Evolutionary conservation across 805 yeast species (phyloP), one percentile per base, ranked within the genome.

Genomic region (Zygosaccharomyces kombuchaensis): DNA sequence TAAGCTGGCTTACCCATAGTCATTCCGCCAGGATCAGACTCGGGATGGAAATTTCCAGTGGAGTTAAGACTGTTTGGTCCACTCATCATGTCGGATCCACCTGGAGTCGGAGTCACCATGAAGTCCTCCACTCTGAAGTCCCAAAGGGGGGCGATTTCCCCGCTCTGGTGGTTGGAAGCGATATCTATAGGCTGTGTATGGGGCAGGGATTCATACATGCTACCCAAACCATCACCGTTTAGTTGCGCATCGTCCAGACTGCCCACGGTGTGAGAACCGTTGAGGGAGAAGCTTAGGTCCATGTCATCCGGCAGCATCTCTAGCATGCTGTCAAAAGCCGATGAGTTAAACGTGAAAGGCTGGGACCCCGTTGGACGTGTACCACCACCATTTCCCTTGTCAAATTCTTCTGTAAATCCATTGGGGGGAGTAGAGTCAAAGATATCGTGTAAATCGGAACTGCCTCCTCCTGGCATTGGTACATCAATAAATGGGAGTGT

Each of bases 121-220:
- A 66, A 61, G n/a, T 60, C 61, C 43, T 68, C 71, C 6, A 67
- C 60, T 43, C 66, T 66, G 40, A 68, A 65, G 45, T 66, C 66
- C 73, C 73, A 70, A 13, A 65, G 53, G 46, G 65, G 69, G 10
- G 69, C 69, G 42, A 67, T 66, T 46, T 68, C 73, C 55, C 71
- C 70, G 45, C 64, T 65, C 26, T 62, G 66, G 32, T 55, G 57
- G 46, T 66, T 58, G 13, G 41, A 38, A 1, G 48, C 50, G 36
- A 63, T 59, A 42, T 63, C 62, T 5, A 63, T 55, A 0, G 68
- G 67, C 29, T 52, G 52, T 6, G 54, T 36, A n/a, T 34, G 23
- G 6, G 41, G 34, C 26, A 23, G 13, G 9, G 40, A 32, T 8
- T 29, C 43, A 9, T 29, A 34, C 12, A 41, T 13, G 36, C 17